A percentile compares a stretch with the other conserved stretches of the same genome.
Evolutionary conservation across 2,329 filamentous ascomycete genomes (phyloP).

Genomic region (Cladosporium phlei): DNA sequence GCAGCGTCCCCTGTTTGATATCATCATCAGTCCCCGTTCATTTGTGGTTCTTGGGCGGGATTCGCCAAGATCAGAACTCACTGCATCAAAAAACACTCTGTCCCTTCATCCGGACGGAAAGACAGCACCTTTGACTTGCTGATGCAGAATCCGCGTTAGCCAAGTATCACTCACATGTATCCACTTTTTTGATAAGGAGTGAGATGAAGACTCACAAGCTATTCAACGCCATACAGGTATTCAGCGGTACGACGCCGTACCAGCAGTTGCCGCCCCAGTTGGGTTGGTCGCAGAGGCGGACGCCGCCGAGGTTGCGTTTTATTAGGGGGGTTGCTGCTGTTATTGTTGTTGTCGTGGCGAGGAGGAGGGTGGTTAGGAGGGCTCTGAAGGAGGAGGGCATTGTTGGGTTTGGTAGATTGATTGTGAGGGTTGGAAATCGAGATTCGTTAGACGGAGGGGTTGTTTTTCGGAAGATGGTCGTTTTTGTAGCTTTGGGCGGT

Average conservation of each 20-base stretch:
- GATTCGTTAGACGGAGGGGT: too few relatives aligned
- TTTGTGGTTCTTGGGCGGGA: background rate
- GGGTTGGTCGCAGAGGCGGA: slow-evolving; percentile 25
- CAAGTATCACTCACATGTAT: too few relatives aligned
- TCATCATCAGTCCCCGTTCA: background rate
- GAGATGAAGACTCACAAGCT: slow-evolving; percentile 23
- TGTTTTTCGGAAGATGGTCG: too few relatives aligned
- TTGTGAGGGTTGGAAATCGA: too few relatives aligned
- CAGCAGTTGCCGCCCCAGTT: slow-evolving; percentile 25
- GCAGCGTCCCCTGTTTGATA: slow-evolving; percentile 1
- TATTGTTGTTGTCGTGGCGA: background rate
- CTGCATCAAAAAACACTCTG: slow-evolving; percentile 30
- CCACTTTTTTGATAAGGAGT: too few relatives aligned
- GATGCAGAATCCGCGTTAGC: background rate
- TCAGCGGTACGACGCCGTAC: slow-evolving; percentile 22
- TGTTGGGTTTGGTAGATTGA: too few relatives aligned
- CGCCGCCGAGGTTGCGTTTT: slow-evolving; percentile 28
- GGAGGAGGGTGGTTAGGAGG: background rate
- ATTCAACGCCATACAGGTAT: slow-evolving; percentile 24
- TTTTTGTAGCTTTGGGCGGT: too few relatives aligned
- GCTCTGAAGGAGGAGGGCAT: too few relatives aligned
- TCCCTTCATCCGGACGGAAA: slow-evolving; percentile 22
- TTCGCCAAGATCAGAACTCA: slow-evolving; percentile 11
- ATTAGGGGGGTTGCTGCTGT: background rate
- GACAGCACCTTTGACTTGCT: slow-evolving; percentile 22